Conservation (phyloP, 345 rosid genomes). For the Brassica carinata region DNA sequence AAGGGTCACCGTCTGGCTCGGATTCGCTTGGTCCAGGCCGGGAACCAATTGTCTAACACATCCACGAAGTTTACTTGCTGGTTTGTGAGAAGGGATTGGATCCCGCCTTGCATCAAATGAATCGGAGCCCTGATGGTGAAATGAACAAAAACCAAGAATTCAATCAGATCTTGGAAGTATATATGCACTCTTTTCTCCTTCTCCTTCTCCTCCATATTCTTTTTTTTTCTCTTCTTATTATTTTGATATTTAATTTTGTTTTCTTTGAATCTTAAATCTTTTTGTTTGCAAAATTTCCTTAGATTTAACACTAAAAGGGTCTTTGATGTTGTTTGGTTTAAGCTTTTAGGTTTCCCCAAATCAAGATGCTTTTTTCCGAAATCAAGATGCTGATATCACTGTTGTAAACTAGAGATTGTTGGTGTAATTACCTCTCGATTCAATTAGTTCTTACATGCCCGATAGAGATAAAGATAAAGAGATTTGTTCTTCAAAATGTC, state of each 20-base stretch:
- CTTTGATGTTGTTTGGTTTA: not conserved
- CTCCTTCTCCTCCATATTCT: not conserved
- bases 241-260: too few relatives aligned
- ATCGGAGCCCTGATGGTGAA: constrained; percentile 81
- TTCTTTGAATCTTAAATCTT: not conserved
- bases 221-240: not conserved
- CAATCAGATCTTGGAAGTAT: constrained; percentile 24
- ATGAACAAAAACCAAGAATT: not conserved
- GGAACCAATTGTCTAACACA: constrained; percentile 60
- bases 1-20: constrained; percentile 76
- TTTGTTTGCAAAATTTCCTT: not conserved
- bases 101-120: constrained; percentile 99
- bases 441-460: not conserved
- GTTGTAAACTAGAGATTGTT: not conserved
- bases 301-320: not conserved
- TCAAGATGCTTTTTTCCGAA: not conserved
- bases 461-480: not conserved
- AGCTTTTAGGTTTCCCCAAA: not conserved
- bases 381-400: constrained; percentile 3
- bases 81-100: constrained; percentile 45
- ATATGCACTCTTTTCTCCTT: not conserved
- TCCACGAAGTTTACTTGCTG: constrained; percentile 15
- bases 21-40: constrained; percentile 99
- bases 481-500: constrained; percentile 1
- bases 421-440: not conserved